Evolutionary conservation across 2,329 filamentous ascomycete species (phyloP).

Genomic region (Colletotrichum destructivum): DNA sequence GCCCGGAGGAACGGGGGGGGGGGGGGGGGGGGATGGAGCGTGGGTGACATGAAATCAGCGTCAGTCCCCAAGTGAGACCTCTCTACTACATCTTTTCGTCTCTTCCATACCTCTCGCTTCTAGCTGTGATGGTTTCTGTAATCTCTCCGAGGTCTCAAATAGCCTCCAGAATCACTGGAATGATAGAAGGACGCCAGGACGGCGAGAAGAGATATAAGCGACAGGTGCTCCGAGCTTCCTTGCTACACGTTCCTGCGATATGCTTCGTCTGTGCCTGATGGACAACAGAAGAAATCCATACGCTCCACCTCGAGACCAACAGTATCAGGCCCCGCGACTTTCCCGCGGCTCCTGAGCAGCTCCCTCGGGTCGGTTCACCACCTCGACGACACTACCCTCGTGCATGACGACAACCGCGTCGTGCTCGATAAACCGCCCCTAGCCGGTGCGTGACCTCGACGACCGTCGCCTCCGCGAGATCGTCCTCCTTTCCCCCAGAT

Average conservation of each 20-base stretch:
- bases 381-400: constrained; percentile 47
- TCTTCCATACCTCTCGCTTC: no score
- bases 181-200: not conserved
- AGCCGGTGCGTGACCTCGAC: constrained; percentile 51
- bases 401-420: constrained; percentile 51
- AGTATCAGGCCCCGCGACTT: constrained; percentile 36
- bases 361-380: constrained; percentile 45
- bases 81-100: no score
- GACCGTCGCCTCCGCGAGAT: constrained; percentile 47
- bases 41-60: no score
- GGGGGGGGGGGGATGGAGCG: no score
- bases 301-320: not conserved
- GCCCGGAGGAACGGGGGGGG: no score
- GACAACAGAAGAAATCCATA: not conserved
- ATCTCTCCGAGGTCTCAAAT: no score
- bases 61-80: no score
- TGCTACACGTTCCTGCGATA: no score
- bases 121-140: no score
- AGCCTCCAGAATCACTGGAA: no score
- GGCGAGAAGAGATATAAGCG: not conserved
- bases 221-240: no score
- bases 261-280: no score
- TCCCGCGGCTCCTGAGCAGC: constrained; percentile 47
- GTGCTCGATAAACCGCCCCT: constrained; percentile 46
- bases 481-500: constrained; percentile 8